Percentiles rank a stretch among this genome's conserved stretches.
phyloP scores from a whole-genome alignment of 2,329 filamentous ascomycete genomes.

The Colletotrichum cuscutae region DNA sequence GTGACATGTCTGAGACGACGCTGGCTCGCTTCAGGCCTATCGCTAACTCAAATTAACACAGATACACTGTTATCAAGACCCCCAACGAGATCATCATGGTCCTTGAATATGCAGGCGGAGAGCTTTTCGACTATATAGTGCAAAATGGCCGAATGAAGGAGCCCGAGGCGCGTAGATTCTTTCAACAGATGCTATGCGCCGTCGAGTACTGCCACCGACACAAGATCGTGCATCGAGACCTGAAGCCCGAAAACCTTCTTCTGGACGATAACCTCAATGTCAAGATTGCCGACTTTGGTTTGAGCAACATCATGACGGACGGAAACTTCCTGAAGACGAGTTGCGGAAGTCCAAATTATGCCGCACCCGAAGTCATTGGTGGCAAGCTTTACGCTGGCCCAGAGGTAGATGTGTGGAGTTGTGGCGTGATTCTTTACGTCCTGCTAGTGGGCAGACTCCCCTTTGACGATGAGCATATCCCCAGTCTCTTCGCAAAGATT shows the following conservation, averaged over 20 bases:
- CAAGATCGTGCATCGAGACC: constrained; percentile 97
- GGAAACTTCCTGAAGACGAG: constrained; percentile 99
- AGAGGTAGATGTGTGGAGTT: constrained; percentile 98
- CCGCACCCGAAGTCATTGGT: constrained; percentile 96
- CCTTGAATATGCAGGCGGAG: constrained; percentile 94
- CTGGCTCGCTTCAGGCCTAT: background rate
- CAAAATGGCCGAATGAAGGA: constrained; percentile 93
- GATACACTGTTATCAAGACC: constrained; percentile 97
- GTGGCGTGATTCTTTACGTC: constrained; percentile 90
- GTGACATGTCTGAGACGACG: constrained; percentile 40
- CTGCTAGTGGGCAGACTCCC: constrained; percentile 85
- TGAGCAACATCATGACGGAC: constrained; percentile 99
- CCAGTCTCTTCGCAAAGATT: constrained; percentile 97
- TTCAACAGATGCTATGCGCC: constrained; percentile 98
- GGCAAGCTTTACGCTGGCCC: constrained; percentile 97
- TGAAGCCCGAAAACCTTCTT: constrained; percentile 96
- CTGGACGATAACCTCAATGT: constrained; percentile 96
- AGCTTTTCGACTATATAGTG: constrained; percentile 98
- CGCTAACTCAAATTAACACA: constrained; percentile 46
- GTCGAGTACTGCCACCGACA: constrained; percentile 99
- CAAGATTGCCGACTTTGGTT: constrained; percentile 98
- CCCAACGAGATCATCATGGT: constrained; percentile 98
- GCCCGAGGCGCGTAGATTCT: constrained; percentile 93
- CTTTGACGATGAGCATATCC: constrained; percentile 99
- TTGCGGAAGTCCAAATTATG: constrained; percentile 98